Percentiles rank a stretch among this genome's conserved stretches.
These are phyloP conservation scores for Penicillium sp. DNA, from an alignment of 2,329 filamentous ascomycete genomes.

Conservation along the genomic window DNA sequence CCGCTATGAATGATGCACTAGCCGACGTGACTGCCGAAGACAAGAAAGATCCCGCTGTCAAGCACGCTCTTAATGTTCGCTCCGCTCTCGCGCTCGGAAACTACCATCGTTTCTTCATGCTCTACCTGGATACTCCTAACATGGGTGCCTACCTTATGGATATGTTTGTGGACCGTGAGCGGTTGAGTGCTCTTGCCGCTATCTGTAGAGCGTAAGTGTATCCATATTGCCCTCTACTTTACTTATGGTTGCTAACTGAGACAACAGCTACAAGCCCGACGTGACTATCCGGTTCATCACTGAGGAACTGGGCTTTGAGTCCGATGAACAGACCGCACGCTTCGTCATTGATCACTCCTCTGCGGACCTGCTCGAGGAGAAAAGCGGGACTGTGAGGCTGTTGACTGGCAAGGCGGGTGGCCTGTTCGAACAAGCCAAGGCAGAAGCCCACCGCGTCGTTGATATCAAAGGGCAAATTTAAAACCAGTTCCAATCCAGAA, in stretches of 20 bases:
- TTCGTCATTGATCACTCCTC: conserved; percentile 84
- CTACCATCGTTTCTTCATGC: conserved; percentile 96
- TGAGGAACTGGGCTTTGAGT: conserved; percentile 94
- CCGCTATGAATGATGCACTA: conserved; percentile 95
- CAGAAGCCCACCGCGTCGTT: conserved; percentile 77
- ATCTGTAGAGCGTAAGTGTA: conserved; percentile 90
- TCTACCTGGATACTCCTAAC: conserved; percentile 90
- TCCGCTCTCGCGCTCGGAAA: conserved; percentile 91
- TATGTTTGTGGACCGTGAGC: conserved; percentile 95
- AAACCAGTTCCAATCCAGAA: conserved; percentile 9
- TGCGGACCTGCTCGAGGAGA: conserved; percentile 74
- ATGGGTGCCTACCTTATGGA: conserved; percentile 99
- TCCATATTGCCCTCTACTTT: background rate
- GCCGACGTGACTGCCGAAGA: conserved; percentile 99
- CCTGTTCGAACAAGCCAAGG: conserved; percentile 73
- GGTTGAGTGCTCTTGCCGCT: conserved; percentile 82
- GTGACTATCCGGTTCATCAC: conserved; percentile 89
- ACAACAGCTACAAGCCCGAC: conserved; percentile 83
- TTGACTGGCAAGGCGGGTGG: conserved; percentile 70
- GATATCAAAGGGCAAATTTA: conserved; percentile 95
- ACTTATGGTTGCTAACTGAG: background rate
- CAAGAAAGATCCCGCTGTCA: conserved; percentile 79
- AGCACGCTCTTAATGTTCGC: conserved; percentile 87
- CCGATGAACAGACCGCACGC: conserved; percentile 83
- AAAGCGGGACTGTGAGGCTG: conserved; percentile 71